Conservation (phyloP, 768 basidiomycete genomes). For the Trametes villosa region DNA sequence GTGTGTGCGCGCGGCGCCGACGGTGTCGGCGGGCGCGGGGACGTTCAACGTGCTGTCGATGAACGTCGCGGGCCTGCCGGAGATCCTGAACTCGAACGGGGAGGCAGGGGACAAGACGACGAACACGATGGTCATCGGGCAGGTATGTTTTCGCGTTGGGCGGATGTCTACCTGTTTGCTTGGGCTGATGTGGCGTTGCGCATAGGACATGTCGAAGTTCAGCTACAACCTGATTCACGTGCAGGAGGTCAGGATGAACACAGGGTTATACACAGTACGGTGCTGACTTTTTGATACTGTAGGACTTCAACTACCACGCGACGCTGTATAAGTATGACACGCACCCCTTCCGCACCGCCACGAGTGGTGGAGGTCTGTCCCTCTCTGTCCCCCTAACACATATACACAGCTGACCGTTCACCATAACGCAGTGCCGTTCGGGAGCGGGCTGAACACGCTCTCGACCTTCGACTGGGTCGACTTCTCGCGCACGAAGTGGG, state of each 20-base stretch:
- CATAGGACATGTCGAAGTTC: not conserved
- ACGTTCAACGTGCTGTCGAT: conserved; percentile 6
- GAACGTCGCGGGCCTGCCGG: conserved; percentile 12
- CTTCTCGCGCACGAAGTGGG: conserved; percentile 12
- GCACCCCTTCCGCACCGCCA: conserved; percentile 13
- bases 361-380: conserved; percentile 3
- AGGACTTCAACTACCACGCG: conserved; percentile 17
- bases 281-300: not conserved
- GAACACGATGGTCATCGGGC: conserved; percentile 8
- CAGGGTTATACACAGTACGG: too few species aligned
- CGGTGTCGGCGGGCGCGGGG: not conserved
- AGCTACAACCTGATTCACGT: conserved; percentile 10
- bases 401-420: too few species aligned
- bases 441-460: conserved; percentile 11
- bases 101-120: conserved; percentile 13
- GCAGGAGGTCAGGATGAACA: not conserved
- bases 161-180: not conserved
- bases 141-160: not conserved
- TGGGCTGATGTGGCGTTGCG: not conserved
- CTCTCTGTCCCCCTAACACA: not conserved
- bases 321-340: conserved; percentile 1
- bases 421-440: conserved; percentile 7
- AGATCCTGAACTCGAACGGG: conserved; percentile 1
- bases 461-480: conserved; percentile 11
- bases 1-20: not conserved